Conservation (phyloP, 768 basidiomycete genomes). For the Naematelia encephala region DNA sequence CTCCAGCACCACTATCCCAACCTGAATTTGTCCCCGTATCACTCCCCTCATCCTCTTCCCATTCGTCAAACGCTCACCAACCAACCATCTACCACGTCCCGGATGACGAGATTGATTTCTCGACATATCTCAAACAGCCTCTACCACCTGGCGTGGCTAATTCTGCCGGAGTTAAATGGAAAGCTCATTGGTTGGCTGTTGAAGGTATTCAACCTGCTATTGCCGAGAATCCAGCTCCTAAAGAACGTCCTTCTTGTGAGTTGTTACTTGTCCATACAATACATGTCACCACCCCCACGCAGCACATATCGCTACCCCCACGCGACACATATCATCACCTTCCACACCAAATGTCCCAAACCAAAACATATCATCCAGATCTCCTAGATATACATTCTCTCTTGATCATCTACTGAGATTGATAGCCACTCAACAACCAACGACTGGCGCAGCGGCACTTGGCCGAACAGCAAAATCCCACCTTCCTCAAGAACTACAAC, state of each 20-base stretch:
- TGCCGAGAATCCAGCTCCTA: constrained; percentile 74
- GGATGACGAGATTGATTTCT: constrained; percentile 97
- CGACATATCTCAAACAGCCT: constrained; percentile 69
- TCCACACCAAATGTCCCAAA: not conserved
- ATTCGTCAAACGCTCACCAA: constrained; percentile 19
- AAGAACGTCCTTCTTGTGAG: constrained; percentile 38
- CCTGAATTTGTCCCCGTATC: constrained; percentile 51
- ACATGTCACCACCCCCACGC: not conserved
- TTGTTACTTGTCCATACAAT: not conserved
- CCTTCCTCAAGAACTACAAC: constrained; percentile 85
- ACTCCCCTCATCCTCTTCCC: constrained; percentile 20
- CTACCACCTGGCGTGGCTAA: constrained; percentile 36
- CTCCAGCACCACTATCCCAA: constrained; percentile 63
- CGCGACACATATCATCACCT: not conserved
- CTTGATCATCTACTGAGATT: too few species aligned
- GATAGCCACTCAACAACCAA: constrained; percentile 5
- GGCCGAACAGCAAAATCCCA: constrained; percentile 85
- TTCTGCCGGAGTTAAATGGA: constrained; percentile 46
- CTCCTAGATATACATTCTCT: too few species aligned
- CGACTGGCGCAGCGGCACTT: constrained; percentile 33
- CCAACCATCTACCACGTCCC: constrained; percentile 74
- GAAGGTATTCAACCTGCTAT: constrained; percentile 97
- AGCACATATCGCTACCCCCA: not conserved
- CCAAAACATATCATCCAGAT: too few species aligned
- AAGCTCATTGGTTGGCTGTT: constrained; percentile 95